Evolutionary conservation across 805 yeast genomes (phyloP), one percentile per base, ranked within the genome.

Genomic region (Ogataea neopini): DNA sequence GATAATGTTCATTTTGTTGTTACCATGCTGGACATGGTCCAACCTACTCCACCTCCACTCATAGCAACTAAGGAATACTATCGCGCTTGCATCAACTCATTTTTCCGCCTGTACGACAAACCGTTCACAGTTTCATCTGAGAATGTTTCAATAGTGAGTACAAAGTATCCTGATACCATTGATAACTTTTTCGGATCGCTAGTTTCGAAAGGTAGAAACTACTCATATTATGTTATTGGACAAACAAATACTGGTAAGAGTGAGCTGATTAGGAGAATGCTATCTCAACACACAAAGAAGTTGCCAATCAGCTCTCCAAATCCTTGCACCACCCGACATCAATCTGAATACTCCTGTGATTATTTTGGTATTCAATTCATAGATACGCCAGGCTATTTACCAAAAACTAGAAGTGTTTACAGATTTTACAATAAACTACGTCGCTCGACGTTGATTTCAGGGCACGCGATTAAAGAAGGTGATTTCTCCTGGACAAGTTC

Each of bases 231-330:
- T 46, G 51, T 64, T 3, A 51, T 65, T 13, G 69, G 69, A 2
- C 63, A 62, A 36, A 39, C 61, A 2, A 64, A 65, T 40, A 38
- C 63, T 0, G 69, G 69, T 15, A 65, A 65, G 39, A 48, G 68
- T 9, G 38, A 52, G 3, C 40, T 65, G 13, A 46, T 56, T 6
- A 46, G 50, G 18, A 6, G 42, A 4, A 25, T 61, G 5, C 36
- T 48, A 22, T 18, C 7, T 22, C 25, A 22, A 22, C 8, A 22
- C 25, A 22, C 39, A 22, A 49, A 50, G 20, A 40, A 35, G 9
- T 44, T 45, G 2, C 36, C 36, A 8, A 17, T 10, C 3, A 15
- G 22, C 22, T 56, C 62, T 4, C 37, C 52, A 3, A 18, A 34
- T 14, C 61, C 61, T 4, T 57, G 58, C 42, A 42, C 35, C 9